Conservation (phyloP, 2,329 filamentous ascomycete genomes). For the Aschersonia sp. region DNA sequence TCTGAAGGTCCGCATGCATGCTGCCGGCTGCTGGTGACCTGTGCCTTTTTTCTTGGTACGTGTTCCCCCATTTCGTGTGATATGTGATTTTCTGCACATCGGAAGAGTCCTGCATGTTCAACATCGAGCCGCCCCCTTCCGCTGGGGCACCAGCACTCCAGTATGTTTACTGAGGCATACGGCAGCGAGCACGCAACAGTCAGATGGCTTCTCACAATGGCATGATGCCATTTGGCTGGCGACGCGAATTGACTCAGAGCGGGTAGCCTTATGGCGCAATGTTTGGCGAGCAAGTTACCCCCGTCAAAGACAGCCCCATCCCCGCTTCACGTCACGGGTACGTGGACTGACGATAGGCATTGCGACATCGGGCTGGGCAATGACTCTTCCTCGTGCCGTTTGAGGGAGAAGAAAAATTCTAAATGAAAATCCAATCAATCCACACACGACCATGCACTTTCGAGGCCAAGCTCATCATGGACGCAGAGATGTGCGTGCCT, state of each 20-base stretch:
- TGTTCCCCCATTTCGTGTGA: no score
- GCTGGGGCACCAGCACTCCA: no score
- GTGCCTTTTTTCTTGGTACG: no score
- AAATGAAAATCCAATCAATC: no score
- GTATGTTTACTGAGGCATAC: no score
- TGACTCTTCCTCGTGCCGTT: background rate
- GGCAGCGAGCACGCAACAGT: conserved; percentile 1
- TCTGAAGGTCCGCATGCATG: background rate
- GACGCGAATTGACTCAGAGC: conserved; percentile 3
- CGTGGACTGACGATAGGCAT: background rate
- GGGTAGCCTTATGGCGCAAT: background rate
- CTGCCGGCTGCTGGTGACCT: background rate
- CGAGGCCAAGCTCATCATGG: background rate
- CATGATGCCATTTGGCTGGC: conserved; percentile 4
- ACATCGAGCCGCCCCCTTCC: no score
- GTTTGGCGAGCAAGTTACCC: background rate
- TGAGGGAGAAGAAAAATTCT: no score
- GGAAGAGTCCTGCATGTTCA: no score
- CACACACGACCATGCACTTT: no score
- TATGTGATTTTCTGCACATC: no score
- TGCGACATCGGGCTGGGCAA: background rate
- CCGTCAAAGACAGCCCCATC: background rate
- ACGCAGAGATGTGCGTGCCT: background rate
- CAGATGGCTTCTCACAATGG: conserved; percentile 1
- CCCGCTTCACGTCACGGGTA: background rate